A percentile compares a stretch with the other conserved stretches of the same genome.
These are phyloP conservation scores for Pseudopyricularia javanii DNA, from an alignment of 2,329 filamentous ascomycete genomes.

Conservation along the genomic window DNA sequence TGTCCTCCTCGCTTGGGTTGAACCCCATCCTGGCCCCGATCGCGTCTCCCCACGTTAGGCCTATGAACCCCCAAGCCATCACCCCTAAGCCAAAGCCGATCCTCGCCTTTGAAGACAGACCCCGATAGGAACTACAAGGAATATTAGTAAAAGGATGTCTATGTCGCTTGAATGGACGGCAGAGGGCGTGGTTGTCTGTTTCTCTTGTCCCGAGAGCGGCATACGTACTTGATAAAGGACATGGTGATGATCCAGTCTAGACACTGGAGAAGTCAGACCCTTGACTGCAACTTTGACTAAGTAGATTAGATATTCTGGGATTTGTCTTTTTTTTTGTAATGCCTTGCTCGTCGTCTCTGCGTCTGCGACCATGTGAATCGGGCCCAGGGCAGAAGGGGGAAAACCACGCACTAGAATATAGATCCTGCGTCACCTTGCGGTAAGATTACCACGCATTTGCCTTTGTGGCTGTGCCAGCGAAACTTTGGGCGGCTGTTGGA, in stretches of 20 bases:
- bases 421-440: too few relatives aligned
- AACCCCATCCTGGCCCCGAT: slow-evolving; percentile 64
- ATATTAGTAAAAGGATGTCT: not conserved
- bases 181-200: not conserved
- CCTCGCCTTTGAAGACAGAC: slow-evolving; percentile 58
- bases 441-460: too few relatives aligned
- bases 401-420: too few relatives aligned
- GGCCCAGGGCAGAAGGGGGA: too few relatives aligned
- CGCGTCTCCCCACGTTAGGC: slow-evolving; percentile 60
- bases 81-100: slow-evolving; percentile 60
- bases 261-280: not conserved
- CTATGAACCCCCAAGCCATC: slow-evolving; percentile 63
- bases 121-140: slow-evolving; percentile 50
- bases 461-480: too few relatives aligned
- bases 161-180: not conserved
- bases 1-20: slow-evolving; percentile 61
- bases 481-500: too few relatives aligned
- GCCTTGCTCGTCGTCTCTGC: too few relatives aligned
- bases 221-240: not conserved
- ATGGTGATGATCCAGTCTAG: not conserved
- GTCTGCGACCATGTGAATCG: too few relatives aligned
- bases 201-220: not conserved
- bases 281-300: not conserved
- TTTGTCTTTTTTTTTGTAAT: too few relatives aligned
- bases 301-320: too few relatives aligned